Conservation (phyloP, 2,329 filamentous ascomycete species). For the Colletotrichum liaoningense region DNA sequence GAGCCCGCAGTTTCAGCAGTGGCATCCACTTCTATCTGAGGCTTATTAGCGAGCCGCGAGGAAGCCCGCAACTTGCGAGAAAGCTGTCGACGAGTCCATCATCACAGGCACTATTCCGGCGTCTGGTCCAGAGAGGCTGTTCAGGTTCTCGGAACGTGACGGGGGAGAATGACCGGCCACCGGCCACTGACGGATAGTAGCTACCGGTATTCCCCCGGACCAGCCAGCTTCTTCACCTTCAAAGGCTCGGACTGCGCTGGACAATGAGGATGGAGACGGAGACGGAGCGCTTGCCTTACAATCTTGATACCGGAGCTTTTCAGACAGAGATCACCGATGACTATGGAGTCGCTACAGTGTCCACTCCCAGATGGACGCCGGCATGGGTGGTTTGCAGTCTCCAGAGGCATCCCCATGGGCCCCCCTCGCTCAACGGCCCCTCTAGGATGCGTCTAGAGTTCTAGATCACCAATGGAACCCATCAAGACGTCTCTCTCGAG, state of each 20-base stretch:
- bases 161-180: too few relatives aligned
- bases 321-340: not conserved
- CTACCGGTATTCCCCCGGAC: not conserved
- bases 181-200: too few relatives aligned
- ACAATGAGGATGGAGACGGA: not conserved
- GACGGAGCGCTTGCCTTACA: not conserved
- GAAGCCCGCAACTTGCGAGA: too few relatives aligned
- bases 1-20: slow-evolving; percentile 27
- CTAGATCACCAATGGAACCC: slow-evolving; percentile 27
- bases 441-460: slow-evolving; percentile 25
- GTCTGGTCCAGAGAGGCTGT: not conserved
- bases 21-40: slow-evolving; percentile 1
- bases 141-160: too few relatives aligned
- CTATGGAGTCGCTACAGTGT: not conserved
- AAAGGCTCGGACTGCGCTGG: not conserved
- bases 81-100: too few relatives aligned
- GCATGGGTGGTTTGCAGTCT: not conserved
- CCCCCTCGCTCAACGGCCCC: slow-evolving; percentile 10
- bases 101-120: not conserved
- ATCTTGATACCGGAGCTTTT: slow-evolving; percentile 9
- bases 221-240: not conserved
- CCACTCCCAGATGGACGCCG: slow-evolving; percentile 28
- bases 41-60: not conserved
- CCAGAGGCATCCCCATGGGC: not conserved
- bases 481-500: slow-evolving; percentile 14